phyloP scores from a whole-genome alignment of 768 basidiomycete genomes.

The Megacollybia marginata region DNA sequence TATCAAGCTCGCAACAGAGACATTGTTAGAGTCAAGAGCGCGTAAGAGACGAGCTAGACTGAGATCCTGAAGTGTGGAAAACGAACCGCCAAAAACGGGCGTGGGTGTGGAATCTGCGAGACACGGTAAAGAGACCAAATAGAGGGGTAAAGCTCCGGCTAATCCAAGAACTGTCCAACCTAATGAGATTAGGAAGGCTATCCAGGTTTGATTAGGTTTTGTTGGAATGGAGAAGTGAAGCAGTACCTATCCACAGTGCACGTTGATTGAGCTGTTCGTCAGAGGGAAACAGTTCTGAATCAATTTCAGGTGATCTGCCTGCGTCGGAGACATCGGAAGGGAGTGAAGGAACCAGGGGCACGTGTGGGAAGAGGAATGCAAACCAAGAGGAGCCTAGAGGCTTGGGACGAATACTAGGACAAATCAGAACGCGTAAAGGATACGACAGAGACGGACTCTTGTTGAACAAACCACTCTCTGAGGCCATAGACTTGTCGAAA shows the following conservation, averaged over 20 bases:
- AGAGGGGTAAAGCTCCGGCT: slow-evolving; percentile 66
- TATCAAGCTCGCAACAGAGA: slow-evolving; percentile 24
- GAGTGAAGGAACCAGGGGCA: slow-evolving; percentile 55
- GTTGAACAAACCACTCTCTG: slow-evolving; percentile 72
- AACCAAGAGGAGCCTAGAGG: slow-evolving; percentile 50
- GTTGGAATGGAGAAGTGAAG: too few species aligned
- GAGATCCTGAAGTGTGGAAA: slow-evolving; percentile 67
- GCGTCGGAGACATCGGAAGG: slow-evolving; percentile 51
- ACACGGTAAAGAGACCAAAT: slow-evolving; percentile 64
- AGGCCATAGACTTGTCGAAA: slow-evolving; percentile 66
- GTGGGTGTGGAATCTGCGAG: slow-evolving; percentile 41
- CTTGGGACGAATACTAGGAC: slow-evolving; percentile 51
- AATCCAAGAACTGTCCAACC: slow-evolving; percentile 67
- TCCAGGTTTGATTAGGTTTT: too few species aligned
- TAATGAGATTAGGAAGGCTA: slow-evolving; percentile 52
- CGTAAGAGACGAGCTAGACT: slow-evolving; percentile 69
- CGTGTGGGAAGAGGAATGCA: slow-evolving; percentile 65
- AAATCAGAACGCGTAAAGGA: slow-evolving; percentile 7
- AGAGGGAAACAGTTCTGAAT: slow-evolving; percentile 59
- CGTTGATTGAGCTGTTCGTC: slow-evolving; percentile 71
- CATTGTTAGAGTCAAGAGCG: slow-evolving; percentile 38
- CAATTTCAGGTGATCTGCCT: slow-evolving; percentile 38
- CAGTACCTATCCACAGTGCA: slow-evolving; percentile 40
- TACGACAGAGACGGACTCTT: slow-evolving; percentile 43
- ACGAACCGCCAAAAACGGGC: slow-evolving; percentile 46